These are phyloP conservation scores for Entomortierella beljakovae DNA, from an alignment of 192 early-diverging fungal genomes.

Conservation along the genomic window DNA sequence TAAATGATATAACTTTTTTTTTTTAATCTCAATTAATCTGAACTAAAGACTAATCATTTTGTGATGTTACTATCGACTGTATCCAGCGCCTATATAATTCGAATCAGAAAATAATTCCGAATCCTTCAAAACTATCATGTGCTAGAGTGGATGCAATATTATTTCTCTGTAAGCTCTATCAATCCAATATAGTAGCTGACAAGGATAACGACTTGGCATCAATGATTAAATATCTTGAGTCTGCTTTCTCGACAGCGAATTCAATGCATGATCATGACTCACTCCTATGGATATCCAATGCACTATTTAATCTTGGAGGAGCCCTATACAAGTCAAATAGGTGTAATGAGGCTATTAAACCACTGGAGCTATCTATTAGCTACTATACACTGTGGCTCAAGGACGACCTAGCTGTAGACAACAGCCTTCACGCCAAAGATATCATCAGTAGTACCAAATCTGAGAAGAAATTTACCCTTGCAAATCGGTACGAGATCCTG, in stretches of 20 bases:
- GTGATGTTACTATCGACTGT: neutral
- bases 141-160: slow-evolving; percentile 42
- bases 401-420: neutral
- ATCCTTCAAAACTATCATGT: slow-evolving; percentile 34
- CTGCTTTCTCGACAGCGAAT: slow-evolving; percentile 32
- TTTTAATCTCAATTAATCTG: too few relatives aligned
- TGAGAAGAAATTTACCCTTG: slow-evolving; percentile 8
- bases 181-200: neutral
- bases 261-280: slow-evolving; percentile 53
- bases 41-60: too few relatives aligned
- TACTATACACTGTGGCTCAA: slow-evolving; percentile 19
- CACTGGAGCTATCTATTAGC: slow-evolving; percentile 36
- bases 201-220: neutral
- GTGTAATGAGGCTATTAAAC: slow-evolving; percentile 44
- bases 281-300: slow-evolving; percentile 61
- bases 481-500: slow-evolving; percentile 42
- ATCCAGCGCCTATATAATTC: slow-evolving; percentile 7
- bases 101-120: slow-evolving; percentile 5
- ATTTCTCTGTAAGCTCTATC: slow-evolving; percentile 30
- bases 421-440: neutral
- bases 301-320: slow-evolving; percentile 63
- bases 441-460: neutral
- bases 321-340: slow-evolving; percentile 39
- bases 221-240: slow-evolving; percentile 28
- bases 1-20: too few relatives aligned